Base-by-base conservation (phyloP, 306 rosid species). In the Erythrophleum fordii region DNA sequence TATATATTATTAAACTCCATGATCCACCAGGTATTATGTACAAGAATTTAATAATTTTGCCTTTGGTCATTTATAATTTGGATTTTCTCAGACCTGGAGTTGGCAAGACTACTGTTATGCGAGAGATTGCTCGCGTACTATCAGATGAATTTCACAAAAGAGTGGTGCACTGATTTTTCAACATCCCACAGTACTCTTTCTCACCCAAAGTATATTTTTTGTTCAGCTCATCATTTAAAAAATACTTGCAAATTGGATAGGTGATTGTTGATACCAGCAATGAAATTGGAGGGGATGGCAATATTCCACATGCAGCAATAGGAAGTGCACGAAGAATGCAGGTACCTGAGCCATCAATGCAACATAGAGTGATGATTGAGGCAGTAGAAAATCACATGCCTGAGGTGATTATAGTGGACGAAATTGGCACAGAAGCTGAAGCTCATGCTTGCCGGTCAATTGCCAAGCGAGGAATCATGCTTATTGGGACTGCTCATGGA, bases 321-420 rank as follows among this genome's bases (percentile, higher is more conserved):
- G 93, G 95, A 73, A 78, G 85, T 48, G 95, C 95, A 0, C 85
- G 95, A 3, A 85, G 95, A 87, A 82, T 89, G 91, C 93, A 87
- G 88, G 95, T 91, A 18, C 84, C 91, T 34, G 86, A 85, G 82
- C 90, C 91, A 82, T 86, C 90, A 12, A 72, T 86, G 95, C 95
- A 91, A 77, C 91, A 91, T 68, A 86, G 83, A 60, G 89, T 91
- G 83, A 91, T 87, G 95, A 72, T 89, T 66, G 95, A 91, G 90
- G 91, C 95, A 52, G 95, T 91, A 42, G 91, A 89, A 85, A 91
- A 91, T 78, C 95, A 91, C 84, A 89, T 87, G 93, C 95, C 95
- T 81, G 88, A 89, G 85, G 95, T 86, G 83, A 86, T 91, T 78
- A 81, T 91, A 79, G 93, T 91, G 6, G 93, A 91, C 84, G 95